phyloP scores from a whole-genome alignment of 2,329 filamentous ascomycete species.

The Aurifilum marmelostoma region DNA sequence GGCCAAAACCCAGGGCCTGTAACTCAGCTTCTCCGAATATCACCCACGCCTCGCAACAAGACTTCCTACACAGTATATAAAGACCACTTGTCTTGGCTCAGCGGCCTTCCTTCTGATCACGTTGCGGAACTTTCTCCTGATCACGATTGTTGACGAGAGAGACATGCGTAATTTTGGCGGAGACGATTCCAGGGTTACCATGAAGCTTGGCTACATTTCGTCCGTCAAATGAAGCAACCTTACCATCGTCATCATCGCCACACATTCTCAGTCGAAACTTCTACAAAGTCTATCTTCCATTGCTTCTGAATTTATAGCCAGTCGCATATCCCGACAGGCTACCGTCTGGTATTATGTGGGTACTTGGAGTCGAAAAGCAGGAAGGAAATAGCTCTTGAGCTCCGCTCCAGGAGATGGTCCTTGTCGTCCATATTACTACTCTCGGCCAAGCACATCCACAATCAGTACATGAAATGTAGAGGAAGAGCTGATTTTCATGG shows the following conservation, averaged over 20 bases:
- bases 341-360: too few relatives aligned
- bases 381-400: background rate
- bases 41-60: constrained; percentile 2
- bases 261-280: background rate
- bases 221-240: background rate
- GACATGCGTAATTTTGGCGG: background rate
- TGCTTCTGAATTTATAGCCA: background rate
- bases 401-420: background rate
- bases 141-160: background rate
- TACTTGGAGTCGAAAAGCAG: background rate
- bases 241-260: background rate
- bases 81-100: too few relatives aligned
- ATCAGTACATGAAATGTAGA: background rate
- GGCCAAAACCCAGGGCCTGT: constrained; percentile 29
- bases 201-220: background rate
- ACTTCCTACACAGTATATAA: too few relatives aligned
- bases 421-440: background rate
- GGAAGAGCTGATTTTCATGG: constrained; percentile 1
- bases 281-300: background rate
- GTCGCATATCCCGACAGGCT: background rate
- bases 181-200: background rate
- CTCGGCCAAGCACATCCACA: background rate
- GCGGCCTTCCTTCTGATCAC: too few relatives aligned
- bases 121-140: background rate
- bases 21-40: constrained; percentile 20